These are phyloP conservation scores for Cyclocybe aegerita DNA, from an alignment of 768 basidiomycete species.

Conservation along the genomic window DNA sequence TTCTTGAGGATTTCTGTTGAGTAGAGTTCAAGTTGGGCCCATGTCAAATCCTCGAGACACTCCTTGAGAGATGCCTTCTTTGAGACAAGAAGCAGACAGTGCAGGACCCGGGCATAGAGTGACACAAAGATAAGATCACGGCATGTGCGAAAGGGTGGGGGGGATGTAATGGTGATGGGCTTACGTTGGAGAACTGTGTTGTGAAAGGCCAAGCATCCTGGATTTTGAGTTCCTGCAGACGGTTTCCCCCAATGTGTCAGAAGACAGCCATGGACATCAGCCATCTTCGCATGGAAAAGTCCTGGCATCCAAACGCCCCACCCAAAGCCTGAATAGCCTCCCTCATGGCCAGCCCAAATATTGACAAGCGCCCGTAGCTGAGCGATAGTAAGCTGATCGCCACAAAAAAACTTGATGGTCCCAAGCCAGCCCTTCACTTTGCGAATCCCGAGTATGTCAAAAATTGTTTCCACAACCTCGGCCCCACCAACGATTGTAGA, in stretches of 20 bases:
- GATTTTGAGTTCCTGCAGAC: constrained; percentile 24
- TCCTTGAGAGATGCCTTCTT: constrained; percentile 10
- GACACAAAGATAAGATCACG: constrained; percentile 35
- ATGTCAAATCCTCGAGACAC: constrained; percentile 14
- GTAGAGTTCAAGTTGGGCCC: constrained; percentile 18
- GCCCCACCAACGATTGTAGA: constrained; percentile 32
- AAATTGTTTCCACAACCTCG: constrained; percentile 27
- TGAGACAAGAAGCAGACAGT: constrained; percentile 29
- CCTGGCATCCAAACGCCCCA: constrained; percentile 28
- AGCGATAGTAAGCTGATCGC: constrained; percentile 37
- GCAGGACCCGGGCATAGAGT: constrained; percentile 30
- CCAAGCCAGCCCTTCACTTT: constrained; percentile 5
- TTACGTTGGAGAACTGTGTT: constrained; percentile 31
- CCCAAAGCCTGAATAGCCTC: constrained; percentile 18
- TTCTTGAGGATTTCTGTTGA: constrained; percentile 17
- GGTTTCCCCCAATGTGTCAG: constrained; percentile 32
- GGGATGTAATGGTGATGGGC: constrained; percentile 33
- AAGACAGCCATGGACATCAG: constrained; percentile 27
- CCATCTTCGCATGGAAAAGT: constrained; percentile 37
- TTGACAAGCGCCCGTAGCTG: constrained; percentile 27
- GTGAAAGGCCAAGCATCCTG: constrained; percentile 31
- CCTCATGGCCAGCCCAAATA: constrained; percentile 31
- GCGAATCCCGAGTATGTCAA: constrained; percentile 22
- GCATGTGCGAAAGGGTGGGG: constrained; percentile 31
- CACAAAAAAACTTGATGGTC: constrained; percentile 16